Conservation (phyloP, 768 basidiomycete species). For the Tylopilus balloui region DNA sequence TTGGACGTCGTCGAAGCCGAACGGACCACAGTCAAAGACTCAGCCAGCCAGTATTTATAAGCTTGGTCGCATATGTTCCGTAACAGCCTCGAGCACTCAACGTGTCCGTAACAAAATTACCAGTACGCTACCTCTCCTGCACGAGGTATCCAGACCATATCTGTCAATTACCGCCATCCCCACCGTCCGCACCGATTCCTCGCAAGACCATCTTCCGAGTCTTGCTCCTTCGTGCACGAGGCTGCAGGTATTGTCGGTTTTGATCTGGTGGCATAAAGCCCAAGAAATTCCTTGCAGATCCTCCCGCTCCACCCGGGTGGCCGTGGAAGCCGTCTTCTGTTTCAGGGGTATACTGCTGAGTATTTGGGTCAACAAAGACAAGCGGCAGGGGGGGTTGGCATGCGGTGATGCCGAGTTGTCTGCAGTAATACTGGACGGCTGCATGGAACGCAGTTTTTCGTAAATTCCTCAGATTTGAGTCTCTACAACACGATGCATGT, state of each 20-base stretch:
- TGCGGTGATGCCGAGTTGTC: slow-evolving; percentile 61
- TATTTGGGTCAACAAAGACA: slow-evolving; percentile 36
- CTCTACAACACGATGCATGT: slow-evolving; percentile 23
- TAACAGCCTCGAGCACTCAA: slow-evolving; percentile 19
- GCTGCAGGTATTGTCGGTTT: slow-evolving; percentile 7
- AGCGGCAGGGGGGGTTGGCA: slow-evolving; percentile 60
- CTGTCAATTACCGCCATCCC: slow-evolving; percentile 2
- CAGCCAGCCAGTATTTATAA: slow-evolving; percentile 21
- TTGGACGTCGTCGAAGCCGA: slow-evolving; percentile 17
- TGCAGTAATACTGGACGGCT: slow-evolving; percentile 68
- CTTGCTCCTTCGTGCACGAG: slow-evolving; percentile 32
- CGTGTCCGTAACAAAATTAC: too few species aligned
- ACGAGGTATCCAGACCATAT: slow-evolving; percentile 7
- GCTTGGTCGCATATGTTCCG: slow-evolving; percentile 13
- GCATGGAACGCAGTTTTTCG: slow-evolving; percentile 78
- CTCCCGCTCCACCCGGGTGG: slow-evolving; percentile 6
- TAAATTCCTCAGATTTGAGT: slow-evolving; percentile 58
- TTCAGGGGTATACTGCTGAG: slow-evolving; percentile 6
- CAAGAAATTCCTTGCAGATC: slow-evolving; percentile 19
- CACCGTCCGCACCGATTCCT: slow-evolving; percentile 25
- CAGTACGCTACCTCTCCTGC: too few species aligned
- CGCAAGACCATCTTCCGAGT: slow-evolving; percentile 33
- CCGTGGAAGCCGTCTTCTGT: slow-evolving; percentile 1
- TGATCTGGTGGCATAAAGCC: slow-evolving; percentile 30
- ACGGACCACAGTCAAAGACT: slow-evolving; percentile 1